Evolutionary conservation across 495 filamentous ascomycete species (phyloP).

Genomic region (Xylaria curta): DNA sequence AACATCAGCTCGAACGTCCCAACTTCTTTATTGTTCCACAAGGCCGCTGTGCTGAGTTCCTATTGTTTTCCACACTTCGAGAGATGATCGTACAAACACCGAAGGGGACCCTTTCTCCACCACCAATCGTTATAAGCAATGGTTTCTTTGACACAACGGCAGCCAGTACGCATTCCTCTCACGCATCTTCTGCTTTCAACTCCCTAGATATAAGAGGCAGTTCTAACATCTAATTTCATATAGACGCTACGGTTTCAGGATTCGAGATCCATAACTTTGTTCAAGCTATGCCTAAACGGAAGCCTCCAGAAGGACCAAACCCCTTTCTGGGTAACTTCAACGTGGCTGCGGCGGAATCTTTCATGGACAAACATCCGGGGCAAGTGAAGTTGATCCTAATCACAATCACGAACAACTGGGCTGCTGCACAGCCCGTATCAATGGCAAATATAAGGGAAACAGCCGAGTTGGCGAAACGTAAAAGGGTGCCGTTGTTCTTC

Average conservation of each 20-base stretch:
- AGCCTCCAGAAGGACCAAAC: conserved; percentile 4
- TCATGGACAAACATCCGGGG: conserved; percentile 5
- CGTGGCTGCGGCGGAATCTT: conserved; percentile 1
- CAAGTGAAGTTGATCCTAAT: conserved; percentile 19
- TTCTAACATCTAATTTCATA: background rate
- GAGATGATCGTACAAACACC: background rate
- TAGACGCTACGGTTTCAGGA: conserved; percentile 15
- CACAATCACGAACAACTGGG: conserved; percentile 29
- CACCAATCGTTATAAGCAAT: conserved; percentile 19
- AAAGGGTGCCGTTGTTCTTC: conserved; percentile 23
- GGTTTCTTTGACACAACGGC: conserved; percentile 26
- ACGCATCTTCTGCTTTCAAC: background rate
- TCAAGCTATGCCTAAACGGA: background rate
- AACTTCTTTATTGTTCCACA: conserved; percentile 27
- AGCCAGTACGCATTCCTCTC: background rate
- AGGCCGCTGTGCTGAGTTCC: conserved; percentile 25
- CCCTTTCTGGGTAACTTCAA: conserved; percentile 22
- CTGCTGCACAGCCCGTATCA: conserved; percentile 24
- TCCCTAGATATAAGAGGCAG: background rate
- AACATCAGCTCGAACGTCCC: conserved; percentile 20
- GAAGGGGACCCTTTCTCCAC: too few relatives aligned
- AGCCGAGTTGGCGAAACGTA: conserved; percentile 8
- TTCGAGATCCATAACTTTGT: conserved; percentile 18
- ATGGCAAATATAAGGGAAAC: conserved; percentile 22
- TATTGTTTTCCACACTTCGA: conserved; percentile 14